Evolutionary conservation across 441 rosid species (phyloP).

Genomic region (Eutrema salsugineum): DNA sequence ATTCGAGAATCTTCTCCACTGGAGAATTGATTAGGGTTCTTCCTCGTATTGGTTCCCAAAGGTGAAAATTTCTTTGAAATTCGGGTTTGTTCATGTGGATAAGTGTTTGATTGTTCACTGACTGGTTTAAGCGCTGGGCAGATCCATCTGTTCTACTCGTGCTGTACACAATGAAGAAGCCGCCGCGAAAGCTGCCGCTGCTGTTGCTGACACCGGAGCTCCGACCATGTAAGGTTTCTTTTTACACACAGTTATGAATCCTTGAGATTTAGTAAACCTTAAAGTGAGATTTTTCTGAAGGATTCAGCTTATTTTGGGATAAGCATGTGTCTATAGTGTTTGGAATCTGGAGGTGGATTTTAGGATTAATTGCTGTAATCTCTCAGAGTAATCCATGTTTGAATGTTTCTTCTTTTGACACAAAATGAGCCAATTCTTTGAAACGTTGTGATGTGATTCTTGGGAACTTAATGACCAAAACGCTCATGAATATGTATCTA

Average conservation of each 20-base stretch:
- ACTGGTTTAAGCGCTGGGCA: constrained; percentile 18
- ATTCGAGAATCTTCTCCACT: constrained; percentile 21
- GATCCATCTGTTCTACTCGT: constrained; percentile 46
- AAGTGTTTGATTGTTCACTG: background rate
- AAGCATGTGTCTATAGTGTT: background rate
- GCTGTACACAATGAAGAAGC: constrained; percentile 73
- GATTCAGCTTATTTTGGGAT: background rate
- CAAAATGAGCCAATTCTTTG: background rate
- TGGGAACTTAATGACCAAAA: background rate
- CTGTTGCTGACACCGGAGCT: constrained; percentile 57
- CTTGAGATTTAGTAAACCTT: background rate
- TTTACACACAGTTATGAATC: background rate
- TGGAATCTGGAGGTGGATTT: background rate
- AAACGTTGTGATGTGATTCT: background rate
- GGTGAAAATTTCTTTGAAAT: constrained; percentile 25
- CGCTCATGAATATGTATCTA: background rate
- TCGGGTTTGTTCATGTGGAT: background rate
- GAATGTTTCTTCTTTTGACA: background rate
- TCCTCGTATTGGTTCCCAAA: constrained; percentile 37
- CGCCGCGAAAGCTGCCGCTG: constrained; percentile 64
- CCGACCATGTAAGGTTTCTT: constrained; percentile 72
- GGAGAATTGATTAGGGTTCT: constrained; percentile 35
- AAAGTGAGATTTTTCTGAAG: background rate
- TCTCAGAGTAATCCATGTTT: background rate
- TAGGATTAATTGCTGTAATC: background rate